These are phyloP conservation scores for Eruca vesicaria DNA, from an alignment of 441 rosid species.

Conservation along the genomic window DNA sequence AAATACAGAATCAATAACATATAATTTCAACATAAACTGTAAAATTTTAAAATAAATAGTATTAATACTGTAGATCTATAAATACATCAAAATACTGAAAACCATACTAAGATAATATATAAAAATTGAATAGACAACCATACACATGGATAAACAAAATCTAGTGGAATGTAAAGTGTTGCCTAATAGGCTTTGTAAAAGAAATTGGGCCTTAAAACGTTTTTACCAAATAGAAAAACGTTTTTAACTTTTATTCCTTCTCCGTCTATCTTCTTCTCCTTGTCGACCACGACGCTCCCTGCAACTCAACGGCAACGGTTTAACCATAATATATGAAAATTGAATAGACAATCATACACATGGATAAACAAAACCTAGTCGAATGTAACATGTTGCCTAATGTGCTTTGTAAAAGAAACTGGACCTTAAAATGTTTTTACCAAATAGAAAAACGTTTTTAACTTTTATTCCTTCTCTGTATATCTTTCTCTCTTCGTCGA, in stretches of 20 bases:
- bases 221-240: not conserved
- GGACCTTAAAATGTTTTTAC: too few species aligned
- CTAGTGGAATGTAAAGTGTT: not conserved
- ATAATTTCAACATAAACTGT: too few species aligned
- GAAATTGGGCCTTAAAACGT: not conserved
- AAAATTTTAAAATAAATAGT: too few species aligned
- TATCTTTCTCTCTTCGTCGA: not conserved
- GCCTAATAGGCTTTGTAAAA: not conserved
- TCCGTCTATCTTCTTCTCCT: not conserved
- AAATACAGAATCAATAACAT: not conserved
- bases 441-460: not conserved
- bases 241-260: not conserved
- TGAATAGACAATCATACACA: too few species aligned
- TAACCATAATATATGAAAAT: too few species aligned
- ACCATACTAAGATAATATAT: too few species aligned
- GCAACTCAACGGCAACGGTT: constrained; percentile 7
- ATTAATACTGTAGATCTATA: too few species aligned
- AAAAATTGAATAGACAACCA: too few species aligned
- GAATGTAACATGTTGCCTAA: not conserved
- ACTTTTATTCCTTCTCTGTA: not conserved
- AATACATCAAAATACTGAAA: too few species aligned
- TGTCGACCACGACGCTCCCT: constrained; percentile 8
- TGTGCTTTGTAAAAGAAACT: not conserved
- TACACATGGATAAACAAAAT: not conserved
- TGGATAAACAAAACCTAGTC: not conserved